Percentiles rank a stretch among this genome's conserved stretches.
These are phyloP conservation scores for Camellia lanceoleosa DNA, from an alignment of 148 eudicot species.

Conservation along the genomic window DNA sequence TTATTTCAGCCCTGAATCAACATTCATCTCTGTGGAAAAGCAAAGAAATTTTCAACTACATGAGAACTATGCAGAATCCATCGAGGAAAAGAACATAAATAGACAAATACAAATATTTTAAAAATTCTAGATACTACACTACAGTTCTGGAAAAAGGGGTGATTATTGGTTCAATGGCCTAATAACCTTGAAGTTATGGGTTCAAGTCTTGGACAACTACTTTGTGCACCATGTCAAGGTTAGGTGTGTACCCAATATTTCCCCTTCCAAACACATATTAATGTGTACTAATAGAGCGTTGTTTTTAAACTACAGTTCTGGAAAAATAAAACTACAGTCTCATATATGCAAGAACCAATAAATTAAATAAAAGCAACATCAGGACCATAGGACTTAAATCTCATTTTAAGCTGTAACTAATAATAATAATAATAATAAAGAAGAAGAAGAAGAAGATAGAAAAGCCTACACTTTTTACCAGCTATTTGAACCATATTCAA, in stretches of 20 bases:
- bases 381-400: background rate
- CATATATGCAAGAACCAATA: background rate
- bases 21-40: background rate
- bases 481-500: background rate
- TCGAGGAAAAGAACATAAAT: background rate
- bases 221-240: too few species aligned
- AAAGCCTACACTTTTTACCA: background rate
- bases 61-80: background rate
- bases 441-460: background rate
- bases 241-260: too few species aligned
- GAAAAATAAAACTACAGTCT: too few species aligned
- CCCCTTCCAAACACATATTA: too few species aligned
- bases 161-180: too few species aligned
- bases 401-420: background rate
- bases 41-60: background rate
- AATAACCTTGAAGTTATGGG: too few species aligned
- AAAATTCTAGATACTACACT: background rate
- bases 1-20: background rate
- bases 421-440: too few species aligned
- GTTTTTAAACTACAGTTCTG: too few species aligned
- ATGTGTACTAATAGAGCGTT: too few species aligned
- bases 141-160: background rate
- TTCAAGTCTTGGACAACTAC: too few species aligned
- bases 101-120: background rate
- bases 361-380: background rate